Conservation (phyloP, 1,284 basidiomycete genomes). For the Testicularia cyperi region DNA sequence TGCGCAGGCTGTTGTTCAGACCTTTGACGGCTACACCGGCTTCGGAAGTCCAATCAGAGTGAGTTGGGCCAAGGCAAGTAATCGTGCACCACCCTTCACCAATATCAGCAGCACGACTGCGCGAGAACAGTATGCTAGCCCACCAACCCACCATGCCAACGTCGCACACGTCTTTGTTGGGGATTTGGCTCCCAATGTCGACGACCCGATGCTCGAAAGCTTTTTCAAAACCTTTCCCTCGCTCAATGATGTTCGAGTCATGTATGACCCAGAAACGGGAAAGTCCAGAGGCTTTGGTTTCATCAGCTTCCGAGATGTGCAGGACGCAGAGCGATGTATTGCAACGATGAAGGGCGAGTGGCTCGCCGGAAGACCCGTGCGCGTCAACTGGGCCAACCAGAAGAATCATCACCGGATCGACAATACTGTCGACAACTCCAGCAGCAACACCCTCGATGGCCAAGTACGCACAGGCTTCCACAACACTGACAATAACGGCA, state of each 20-base stretch:
- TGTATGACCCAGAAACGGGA: constrained; percentile 99
- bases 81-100: too few relatives aligned
- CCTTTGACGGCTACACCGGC: constrained; percentile 94
- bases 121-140: not conserved
- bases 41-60: constrained; percentile 73
- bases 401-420: constrained; percentile 74
- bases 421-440: not conserved
- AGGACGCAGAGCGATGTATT: constrained; percentile 96
- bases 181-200: constrained; percentile 95
- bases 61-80: constrained; percentile 58
- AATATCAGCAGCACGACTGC: constrained; percentile 7
- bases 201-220: constrained; percentile 91
- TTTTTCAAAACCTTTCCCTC: constrained; percentile 93
- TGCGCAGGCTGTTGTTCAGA: constrained; percentile 92
- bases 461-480: too few relatives aligned
- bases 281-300: constrained; percentile 94
- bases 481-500: too few relatives aligned
- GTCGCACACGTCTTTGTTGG: constrained; percentile 99
- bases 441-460: not conserved
- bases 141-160: constrained; percentile 68
- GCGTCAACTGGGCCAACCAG: constrained; percentile 99
- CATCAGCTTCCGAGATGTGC: constrained; percentile 90
- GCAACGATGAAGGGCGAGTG: constrained; percentile 99
- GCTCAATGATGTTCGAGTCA: constrained; percentile 93
- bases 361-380: constrained; percentile 93